Conservation (phyloP, 495 filamentous ascomycete species). For the Daldinia childiae region DNA sequence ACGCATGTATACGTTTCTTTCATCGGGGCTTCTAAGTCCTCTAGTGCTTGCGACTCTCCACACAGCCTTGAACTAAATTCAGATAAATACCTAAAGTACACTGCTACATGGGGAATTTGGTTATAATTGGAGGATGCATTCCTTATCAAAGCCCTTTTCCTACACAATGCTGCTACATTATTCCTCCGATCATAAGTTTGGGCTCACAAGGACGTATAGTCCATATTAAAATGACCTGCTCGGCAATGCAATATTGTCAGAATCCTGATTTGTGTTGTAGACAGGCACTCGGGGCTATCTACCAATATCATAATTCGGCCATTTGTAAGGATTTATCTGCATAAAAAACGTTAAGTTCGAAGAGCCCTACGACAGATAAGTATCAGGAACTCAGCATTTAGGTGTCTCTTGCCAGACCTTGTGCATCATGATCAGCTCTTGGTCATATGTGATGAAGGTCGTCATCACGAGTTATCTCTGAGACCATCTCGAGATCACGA, state of each 20-base stretch:
- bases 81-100: background rate
- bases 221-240: background rate
- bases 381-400: too few relatives aligned
- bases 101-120: background rate
- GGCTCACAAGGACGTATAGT: background rate
- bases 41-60: background rate
- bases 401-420: too few relatives aligned
- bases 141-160: background rate
- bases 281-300: too few relatives aligned
- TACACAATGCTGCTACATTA: background rate
- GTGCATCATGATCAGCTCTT: too few relatives aligned
- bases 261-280: too few relatives aligned
- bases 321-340: too few relatives aligned
- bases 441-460: too few relatives aligned
- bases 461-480: too few relatives aligned
- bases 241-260: background rate
- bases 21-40: background rate
- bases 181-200: background rate
- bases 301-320: too few relatives aligned
- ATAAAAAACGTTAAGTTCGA: too few relatives aligned
- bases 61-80: background rate
- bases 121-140: background rate
- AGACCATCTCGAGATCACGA: too few relatives aligned
- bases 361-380: too few relatives aligned
- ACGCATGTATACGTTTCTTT: background rate